phyloP scores from a whole-genome alignment of 75 land plant genomes.

The Pinus albicaulis region DNA sequence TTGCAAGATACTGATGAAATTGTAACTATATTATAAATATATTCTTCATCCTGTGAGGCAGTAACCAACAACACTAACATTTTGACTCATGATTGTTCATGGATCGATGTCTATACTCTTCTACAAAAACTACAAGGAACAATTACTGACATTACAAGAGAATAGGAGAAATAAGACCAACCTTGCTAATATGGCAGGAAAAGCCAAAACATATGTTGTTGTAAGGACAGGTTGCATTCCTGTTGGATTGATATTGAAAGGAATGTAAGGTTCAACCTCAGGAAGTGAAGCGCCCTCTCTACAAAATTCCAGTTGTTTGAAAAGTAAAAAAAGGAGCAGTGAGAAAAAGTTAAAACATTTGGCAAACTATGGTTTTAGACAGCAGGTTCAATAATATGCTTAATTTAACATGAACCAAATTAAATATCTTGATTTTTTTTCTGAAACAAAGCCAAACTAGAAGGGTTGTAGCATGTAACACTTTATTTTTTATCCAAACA shows the following conservation, averaged over 20 bases:
- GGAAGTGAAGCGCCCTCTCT: conserved; percentile 62
- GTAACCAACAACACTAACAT: not conserved
- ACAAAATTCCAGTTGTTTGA: conserved; percentile 9
- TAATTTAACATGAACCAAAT: not conserved
- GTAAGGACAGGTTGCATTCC: conserved; percentile 98
- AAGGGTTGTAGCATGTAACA: too few relatives aligned
- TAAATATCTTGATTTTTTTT: not conserved
- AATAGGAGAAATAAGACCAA: conserved; percentile 12
- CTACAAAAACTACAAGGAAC: not conserved
- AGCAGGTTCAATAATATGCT: not conserved
- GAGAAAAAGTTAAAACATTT: not conserved
- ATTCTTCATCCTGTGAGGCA: not conserved
- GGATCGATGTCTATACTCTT: not conserved
- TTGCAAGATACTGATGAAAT: not conserved
- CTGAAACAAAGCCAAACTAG: not conserved
- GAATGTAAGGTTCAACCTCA: conserved; percentile 97
- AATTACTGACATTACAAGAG: not conserved
- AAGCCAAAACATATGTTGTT: conserved; percentile 80
- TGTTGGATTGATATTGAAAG: conserved; percentile 94
- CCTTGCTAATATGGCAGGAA: conserved; percentile 90
- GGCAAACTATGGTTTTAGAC: not conserved
- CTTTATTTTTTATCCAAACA: too few relatives aligned
- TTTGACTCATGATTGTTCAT: not conserved
- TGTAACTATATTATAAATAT: not conserved
- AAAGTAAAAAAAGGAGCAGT: not conserved